These are phyloP conservation scores for Daldinia eschscholtzii DNA, from an alignment of 2,329 filamentous ascomycete genomes.

Conservation along the genomic window DNA sequence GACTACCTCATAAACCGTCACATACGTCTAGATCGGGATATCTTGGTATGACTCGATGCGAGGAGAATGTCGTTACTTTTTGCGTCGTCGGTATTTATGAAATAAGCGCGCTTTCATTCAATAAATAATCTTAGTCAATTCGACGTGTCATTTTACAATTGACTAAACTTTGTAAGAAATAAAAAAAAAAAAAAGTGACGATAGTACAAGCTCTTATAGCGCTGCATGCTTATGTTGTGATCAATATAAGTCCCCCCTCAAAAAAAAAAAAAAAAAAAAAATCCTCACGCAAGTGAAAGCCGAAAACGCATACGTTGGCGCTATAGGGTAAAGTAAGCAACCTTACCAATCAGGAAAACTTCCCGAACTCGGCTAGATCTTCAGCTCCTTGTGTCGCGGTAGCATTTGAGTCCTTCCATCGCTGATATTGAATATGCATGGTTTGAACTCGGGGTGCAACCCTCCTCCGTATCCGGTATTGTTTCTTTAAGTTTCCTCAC, in stretches of 20 bases:
- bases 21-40: background rate
- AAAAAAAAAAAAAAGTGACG: background rate
- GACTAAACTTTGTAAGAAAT: background rate
- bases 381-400: constrained; percentile 35
- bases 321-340: background rate
- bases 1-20: background rate
- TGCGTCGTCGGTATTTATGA: background rate
- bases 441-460: constrained; percentile 42
- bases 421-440: constrained; percentile 12
- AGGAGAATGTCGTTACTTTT: background rate
- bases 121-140: background rate
- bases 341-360: constrained; percentile 6
- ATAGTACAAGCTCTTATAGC: background rate
- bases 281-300: background rate
- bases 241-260: background rate
- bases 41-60: background rate
- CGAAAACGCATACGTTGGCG: background rate
- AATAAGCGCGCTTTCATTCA: background rate
- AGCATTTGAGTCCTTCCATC: constrained; percentile 41
- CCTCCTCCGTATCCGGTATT: constrained; percentile 35
- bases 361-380: constrained; percentile 15
- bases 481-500: constrained; percentile 8
- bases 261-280: background rate
- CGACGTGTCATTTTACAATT: constrained; percentile 6
- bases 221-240: constrained; percentile 2